Evolutionary conservation across 2,329 filamentous ascomycete genomes (phyloP).

Genomic region (Elsinoe fawcettii): DNA sequence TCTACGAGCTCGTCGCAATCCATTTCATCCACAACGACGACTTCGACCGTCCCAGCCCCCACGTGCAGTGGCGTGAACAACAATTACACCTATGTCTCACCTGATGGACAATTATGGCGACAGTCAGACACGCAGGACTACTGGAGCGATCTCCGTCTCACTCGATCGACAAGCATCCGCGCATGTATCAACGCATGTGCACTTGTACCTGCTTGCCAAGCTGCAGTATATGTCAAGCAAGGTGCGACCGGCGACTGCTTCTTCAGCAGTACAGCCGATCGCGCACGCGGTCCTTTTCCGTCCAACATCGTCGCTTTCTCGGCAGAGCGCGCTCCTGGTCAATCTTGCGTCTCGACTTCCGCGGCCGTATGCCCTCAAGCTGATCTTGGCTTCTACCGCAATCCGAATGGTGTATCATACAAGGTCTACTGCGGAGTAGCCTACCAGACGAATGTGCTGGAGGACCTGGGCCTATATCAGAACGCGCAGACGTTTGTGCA

Average conservation of each 20-base stretch:
- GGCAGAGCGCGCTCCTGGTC: background rate
- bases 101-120: slow-evolving; percentile 5
- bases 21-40: background rate
- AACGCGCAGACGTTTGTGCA: background rate
- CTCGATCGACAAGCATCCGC: background rate
- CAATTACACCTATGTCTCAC: slow-evolving; percentile 7
- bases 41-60: background rate
- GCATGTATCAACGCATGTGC: slow-evolving; percentile 4
- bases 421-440: background rate
- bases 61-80: slow-evolving; percentile 1
- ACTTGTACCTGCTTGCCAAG: background rate
- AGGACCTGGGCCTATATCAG: background rate
- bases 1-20: background rate
- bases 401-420: slow-evolving; percentile 8
- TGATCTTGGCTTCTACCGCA: background rate
- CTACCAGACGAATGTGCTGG: background rate
- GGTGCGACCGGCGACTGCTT: background rate
- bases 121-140: slow-evolving; percentile 11
- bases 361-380: background rate
- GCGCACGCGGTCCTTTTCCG: background rate
- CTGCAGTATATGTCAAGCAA: slow-evolving; percentile 2
- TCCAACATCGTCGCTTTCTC: background rate
- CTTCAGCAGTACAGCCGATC: background rate
- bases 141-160: background rate
- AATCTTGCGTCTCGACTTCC: background rate